A percentile compares a stretch with the other conserved stretches of the same genome.
These are phyloP conservation scores for Bolboschoenoplectus hybrid DNA, from an alignment of 202 grass and related monocot species.

Conservation along the genomic window DNA sequence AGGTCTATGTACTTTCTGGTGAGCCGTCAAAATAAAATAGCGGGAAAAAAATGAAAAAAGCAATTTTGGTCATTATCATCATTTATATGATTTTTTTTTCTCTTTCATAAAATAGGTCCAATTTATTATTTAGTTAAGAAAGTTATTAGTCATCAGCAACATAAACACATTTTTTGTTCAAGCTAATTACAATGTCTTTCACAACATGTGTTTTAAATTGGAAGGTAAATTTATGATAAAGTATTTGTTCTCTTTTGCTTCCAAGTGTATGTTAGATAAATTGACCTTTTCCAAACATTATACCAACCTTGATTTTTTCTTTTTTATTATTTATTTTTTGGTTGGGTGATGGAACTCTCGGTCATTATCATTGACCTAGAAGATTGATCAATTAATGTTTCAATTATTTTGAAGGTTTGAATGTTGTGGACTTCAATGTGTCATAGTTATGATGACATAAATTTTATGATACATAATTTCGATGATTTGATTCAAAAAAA, in stretches of 20 bases:
- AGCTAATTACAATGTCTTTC: neutral
- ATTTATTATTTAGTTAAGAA: neutral
- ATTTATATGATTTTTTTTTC: neutral
- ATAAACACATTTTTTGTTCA: neutral
- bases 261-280: neutral
- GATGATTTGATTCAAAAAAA: no score
- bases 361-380: neutral
- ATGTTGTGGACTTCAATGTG: no score
- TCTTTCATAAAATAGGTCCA: neutral
- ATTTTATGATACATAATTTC: no score
- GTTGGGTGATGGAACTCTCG: neutral
- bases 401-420: no score
- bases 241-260: conserved; percentile 12
- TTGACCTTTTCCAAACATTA: neutral
- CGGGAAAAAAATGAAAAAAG: neutral
- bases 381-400: no score
- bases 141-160: neutral
- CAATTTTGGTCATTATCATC: neutral
- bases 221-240: neutral
- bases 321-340: no score
- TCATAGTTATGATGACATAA: no score
- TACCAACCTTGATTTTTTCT: neutral
- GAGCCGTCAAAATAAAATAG: conserved; percentile 29
- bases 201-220: neutral
- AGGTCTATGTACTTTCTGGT: conserved; percentile 14